Evolutionary conservation across 768 basidiomycete species (phyloP).

Genomic region (Boletus sp.): DNA sequence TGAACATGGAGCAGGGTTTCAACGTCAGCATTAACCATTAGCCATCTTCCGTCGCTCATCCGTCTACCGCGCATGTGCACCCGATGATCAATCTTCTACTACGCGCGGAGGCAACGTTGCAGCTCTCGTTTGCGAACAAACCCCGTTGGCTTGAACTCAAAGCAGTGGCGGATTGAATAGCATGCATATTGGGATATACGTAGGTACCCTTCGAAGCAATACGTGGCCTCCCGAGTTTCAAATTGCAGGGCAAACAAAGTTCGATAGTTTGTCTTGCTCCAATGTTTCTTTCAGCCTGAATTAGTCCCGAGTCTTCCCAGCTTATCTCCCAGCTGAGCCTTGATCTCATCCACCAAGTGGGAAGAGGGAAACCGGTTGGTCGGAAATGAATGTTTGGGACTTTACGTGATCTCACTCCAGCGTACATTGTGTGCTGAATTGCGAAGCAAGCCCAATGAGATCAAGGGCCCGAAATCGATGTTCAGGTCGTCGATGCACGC

Average conservation of each 20-base stretch:
- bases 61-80: slow-evolving; percentile 10
- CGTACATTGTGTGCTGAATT: slow-evolving; percentile 1
- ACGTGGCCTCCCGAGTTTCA: slow-evolving; percentile 6
- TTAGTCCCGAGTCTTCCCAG: slow-evolving; percentile 17
- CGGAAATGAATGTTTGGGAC: slow-evolving; percentile 13
- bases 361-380: slow-evolving; percentile 4
- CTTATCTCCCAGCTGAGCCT: slow-evolving; percentile 24
- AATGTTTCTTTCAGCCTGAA: background rate
- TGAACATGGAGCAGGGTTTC: slow-evolving; percentile 10
- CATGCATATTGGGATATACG: background rate
- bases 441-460: slow-evolving; percentile 9
- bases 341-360: slow-evolving; percentile 8
- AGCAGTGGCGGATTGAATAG: background rate
- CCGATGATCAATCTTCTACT: slow-evolving; percentile 29
- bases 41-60: slow-evolving; percentile 11
- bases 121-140: slow-evolving; percentile 11
- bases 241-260: slow-evolving; percentile 12
- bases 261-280: slow-evolving; percentile 15
- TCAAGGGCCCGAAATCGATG: slow-evolving; percentile 15
- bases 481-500: slow-evolving; percentile 2
- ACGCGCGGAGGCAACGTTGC: slow-evolving; percentile 26
- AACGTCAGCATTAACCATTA: slow-evolving; percentile 1
- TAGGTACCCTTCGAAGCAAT: background rate
- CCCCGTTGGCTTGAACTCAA: slow-evolving; percentile 6
- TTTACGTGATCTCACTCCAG: slow-evolving; percentile 12